These are phyloP conservation scores for Trichoderma asperelloides DNA, from an alignment of 495 filamentous ascomycete genomes.

Conservation along the genomic window DNA sequence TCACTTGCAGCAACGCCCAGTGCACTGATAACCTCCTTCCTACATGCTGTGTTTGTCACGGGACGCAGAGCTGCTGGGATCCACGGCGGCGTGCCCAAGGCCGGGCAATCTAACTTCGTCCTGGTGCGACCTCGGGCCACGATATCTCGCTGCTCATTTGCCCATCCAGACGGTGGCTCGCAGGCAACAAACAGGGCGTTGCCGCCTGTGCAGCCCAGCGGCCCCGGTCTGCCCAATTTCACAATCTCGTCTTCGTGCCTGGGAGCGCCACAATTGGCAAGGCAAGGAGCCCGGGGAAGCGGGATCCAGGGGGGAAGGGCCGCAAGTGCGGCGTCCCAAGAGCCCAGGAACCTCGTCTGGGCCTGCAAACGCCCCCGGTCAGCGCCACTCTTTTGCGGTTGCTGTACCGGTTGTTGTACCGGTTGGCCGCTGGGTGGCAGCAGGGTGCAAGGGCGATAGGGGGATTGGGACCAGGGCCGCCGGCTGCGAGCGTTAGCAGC, in stretches of 20 bases:
- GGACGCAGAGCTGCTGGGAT: not conserved
- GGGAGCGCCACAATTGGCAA: not conserved
- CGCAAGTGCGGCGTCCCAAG: not conserved
- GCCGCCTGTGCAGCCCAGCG: not conserved
- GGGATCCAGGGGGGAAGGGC: not conserved
- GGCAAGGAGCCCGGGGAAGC: constrained; percentile 2
- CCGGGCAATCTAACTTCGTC: too few relatives aligned
- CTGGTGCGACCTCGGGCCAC: too few relatives aligned
- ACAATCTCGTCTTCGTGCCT: not conserved
- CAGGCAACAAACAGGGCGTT: too few relatives aligned
- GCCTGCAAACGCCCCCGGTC: too few relatives aligned
- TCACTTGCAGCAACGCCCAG: too few relatives aligned
- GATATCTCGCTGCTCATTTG: too few relatives aligned
- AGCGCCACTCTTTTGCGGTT: not conserved
- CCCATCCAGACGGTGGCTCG: too few relatives aligned
- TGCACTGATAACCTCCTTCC: too few relatives aligned
- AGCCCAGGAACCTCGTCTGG: too few relatives aligned
- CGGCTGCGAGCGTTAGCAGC: not conserved
- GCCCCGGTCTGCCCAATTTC: not conserved
- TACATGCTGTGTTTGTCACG: not conserved
- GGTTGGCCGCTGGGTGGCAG: too few relatives aligned
- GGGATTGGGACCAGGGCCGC: not conserved
- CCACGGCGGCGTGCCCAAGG: not conserved
- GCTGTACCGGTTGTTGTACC: not conserved
- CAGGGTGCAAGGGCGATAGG: not conserved